Evolutionary conservation across 1,284 basidiomycete species (phyloP), one percentile per base, ranked within the genome.

Genomic region (Ceraceosorus bombacis): DNA sequence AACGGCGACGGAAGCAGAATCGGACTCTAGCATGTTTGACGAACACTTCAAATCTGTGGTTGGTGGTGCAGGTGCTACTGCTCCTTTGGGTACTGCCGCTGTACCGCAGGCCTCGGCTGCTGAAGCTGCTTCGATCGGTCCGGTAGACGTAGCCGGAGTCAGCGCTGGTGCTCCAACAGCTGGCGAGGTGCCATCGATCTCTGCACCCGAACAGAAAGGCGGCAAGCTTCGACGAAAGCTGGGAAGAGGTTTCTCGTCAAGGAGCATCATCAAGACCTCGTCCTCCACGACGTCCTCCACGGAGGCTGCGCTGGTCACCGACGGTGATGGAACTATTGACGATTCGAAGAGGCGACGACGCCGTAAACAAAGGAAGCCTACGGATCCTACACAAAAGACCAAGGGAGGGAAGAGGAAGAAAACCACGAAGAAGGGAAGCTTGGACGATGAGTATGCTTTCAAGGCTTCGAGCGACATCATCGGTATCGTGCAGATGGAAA

Each of bases 401-500:
- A 15, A 56, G 15, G 55, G 5, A 55, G 49, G 39, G 51, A 13
- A 15, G 41, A 49, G 27, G 37, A 15, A 13, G 49, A 15, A 50
- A 49, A 41, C n/a, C 54, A 55, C 81, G 81, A 51, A 87, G 87
- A 66, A 61, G 13, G 55, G 61, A n/a, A 12, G 49, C 17, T 7
- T 17, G 17, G n/a, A 49, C 6, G 17, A 55, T 39, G 67, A 69
- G 10, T 74, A 63, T 53, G 59, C 67, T 70, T 85, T 90, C 69
- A 84, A 84, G 43, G 82, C 85, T 1, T 82, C 75, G 17, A 82
- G 84, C 60, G 92, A 95, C 72, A 87, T 96, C 51, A 80, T 95
- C 2, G 94, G 95, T 1, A 91, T 98, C 62, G 92, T 95, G 52
- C 89, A 95, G 85, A 79, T 93, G 62, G 82, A 84, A 71, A 83